Conservation (phyloP, 129 eudicot species). For the Chrysanthemum seticuspe region DNA sequence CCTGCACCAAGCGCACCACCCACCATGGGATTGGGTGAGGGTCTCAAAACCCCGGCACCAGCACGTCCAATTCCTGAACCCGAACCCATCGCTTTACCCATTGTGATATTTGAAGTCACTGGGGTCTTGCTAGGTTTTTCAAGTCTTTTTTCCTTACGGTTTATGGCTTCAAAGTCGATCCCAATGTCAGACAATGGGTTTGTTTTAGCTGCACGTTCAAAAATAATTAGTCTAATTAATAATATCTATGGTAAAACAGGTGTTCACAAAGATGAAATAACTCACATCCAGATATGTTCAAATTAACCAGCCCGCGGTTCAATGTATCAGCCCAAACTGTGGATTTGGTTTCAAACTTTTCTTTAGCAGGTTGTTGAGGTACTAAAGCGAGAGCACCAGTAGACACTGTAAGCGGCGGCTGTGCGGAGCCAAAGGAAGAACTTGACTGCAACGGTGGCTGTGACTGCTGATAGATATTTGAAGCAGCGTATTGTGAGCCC, state of each 20-base stretch:
- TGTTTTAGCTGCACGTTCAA: slow-evolving; percentile 70
- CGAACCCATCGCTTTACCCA: slow-evolving; percentile 99
- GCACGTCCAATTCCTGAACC: slow-evolving; percentile 97
- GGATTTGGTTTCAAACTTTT: slow-evolving; percentile 89
- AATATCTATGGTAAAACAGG: background rate
- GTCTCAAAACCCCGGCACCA: slow-evolving; percentile 68
- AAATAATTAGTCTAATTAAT: background rate
- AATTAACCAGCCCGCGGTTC: slow-evolving; percentile 87
- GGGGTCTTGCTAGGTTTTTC: slow-evolving; percentile 77
- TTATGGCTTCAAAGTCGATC: slow-evolving; percentile 89
- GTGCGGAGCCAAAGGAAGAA: slow-evolving; percentile 20
- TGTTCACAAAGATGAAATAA: slow-evolving; percentile 4
- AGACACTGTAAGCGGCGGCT: slow-evolving; percentile 28
- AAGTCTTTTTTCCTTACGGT: slow-evolving; percentile 90
- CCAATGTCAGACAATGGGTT: slow-evolving; percentile 90
- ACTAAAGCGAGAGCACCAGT: slow-evolving; percentile 56
- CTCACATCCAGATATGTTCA: slow-evolving; percentile 95
- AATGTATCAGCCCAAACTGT: slow-evolving; percentile 95
- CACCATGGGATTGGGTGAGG: slow-evolving; percentile 56
- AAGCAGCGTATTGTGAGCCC: slow-evolving; percentile 30
- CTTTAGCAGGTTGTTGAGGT: slow-evolving; percentile 53
- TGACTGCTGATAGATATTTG: slow-evolving; percentile 39
- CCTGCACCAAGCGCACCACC: slow-evolving; percentile 48
- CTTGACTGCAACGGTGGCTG: slow-evolving; percentile 32
- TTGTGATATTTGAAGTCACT: slow-evolving; percentile 56